phyloP scores from a whole-genome alignment of 2,329 filamentous ascomycete genomes.

The Microdochium bolleyi region DNA sequence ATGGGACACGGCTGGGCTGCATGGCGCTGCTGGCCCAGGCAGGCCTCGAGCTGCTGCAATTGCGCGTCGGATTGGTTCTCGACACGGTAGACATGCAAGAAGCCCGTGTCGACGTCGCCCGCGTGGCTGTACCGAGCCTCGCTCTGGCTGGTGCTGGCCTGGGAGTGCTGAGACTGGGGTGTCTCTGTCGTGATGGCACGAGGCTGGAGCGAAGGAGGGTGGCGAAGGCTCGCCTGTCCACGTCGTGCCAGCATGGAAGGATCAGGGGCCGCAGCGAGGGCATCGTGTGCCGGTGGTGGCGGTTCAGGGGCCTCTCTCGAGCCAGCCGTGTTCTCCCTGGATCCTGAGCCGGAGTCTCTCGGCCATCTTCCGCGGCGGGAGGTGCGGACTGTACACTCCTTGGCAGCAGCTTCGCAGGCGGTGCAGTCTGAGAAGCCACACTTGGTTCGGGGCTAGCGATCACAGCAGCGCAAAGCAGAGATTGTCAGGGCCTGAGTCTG shows the following conservation, averaged over 20 bases:
- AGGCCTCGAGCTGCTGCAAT: conserved; percentile 18
- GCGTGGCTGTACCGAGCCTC: conserved; percentile 11
- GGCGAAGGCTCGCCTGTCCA: not conserved
- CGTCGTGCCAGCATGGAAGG: not conserved
- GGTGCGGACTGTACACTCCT: not conserved
- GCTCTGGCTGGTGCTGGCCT: conserved; percentile 2
- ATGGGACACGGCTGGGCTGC: conserved; percentile 7
- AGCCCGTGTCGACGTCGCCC: conserved; percentile 24
- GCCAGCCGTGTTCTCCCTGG: not conserved
- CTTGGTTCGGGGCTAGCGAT: not conserved
- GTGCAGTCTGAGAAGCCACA: not conserved
- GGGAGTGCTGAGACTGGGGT: not conserved
- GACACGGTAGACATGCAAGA: conserved; percentile 23
- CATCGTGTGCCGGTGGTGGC: too few species aligned
- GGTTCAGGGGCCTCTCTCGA: too few species aligned
- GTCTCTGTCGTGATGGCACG: not conserved
- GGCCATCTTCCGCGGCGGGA: not conserved
- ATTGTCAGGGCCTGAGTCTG: too few species aligned
- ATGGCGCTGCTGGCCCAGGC: conserved; percentile 11
- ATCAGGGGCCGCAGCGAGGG: not conserved
- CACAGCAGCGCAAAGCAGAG: not conserved
- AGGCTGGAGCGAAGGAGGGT: not conserved
- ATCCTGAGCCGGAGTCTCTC: not conserved
- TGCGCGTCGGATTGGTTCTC: conserved; percentile 21
- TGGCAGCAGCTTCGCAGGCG: not conserved